Percentiles rank a stretch among this genome's conserved stretches.
phyloP scores from a whole-genome alignment of 75 land plant species.

The Pinus taeda region DNA sequence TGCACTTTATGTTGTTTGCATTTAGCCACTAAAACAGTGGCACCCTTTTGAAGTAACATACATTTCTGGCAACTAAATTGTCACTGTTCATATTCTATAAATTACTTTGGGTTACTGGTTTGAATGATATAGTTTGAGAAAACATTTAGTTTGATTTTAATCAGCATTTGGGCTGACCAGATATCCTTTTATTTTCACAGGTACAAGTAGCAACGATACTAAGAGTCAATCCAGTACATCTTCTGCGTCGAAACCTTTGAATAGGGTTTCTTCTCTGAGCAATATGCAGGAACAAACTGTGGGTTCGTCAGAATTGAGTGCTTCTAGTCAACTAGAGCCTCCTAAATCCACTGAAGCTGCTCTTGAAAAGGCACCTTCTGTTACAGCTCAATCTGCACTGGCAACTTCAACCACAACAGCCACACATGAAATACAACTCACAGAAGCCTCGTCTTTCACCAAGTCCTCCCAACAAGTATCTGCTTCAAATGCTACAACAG shows the following conservation, averaged over 20 bases:
- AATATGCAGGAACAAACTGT: conserved; percentile 1
- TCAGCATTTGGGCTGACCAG: background rate
- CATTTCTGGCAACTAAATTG: too few relatives aligned
- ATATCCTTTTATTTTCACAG: background rate
- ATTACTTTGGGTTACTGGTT: background rate
- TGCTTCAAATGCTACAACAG: background rate
- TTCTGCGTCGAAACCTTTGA: background rate
- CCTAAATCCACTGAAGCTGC: background rate
- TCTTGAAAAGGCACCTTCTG: background rate
- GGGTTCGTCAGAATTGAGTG: conserved; percentile 8
- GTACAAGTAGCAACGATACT: conserved; percentile 1
- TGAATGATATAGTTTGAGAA: background rate
- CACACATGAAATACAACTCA: background rate
- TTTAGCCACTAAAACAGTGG: too few relatives aligned
- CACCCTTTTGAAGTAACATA: too few relatives aligned
- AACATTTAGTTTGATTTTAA: too few relatives aligned
- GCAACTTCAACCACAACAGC: background rate
- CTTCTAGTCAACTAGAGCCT: conserved; percentile 1
- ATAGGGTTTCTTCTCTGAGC: background rate
- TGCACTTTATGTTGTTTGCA: too few relatives aligned
- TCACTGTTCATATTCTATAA: too few relatives aligned
- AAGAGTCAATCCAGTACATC: conserved; percentile 7
- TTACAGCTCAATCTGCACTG: conserved; percentile 6
- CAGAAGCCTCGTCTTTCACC: conserved; percentile 3
- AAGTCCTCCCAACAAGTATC: conserved; percentile 1